Percentiles rank a stretch among this genome's conserved stretches.
phyloP scores from a whole-genome alignment of 2,329 filamentous ascomycete genomes.

The Aurifilum marmelostoma region DNA sequence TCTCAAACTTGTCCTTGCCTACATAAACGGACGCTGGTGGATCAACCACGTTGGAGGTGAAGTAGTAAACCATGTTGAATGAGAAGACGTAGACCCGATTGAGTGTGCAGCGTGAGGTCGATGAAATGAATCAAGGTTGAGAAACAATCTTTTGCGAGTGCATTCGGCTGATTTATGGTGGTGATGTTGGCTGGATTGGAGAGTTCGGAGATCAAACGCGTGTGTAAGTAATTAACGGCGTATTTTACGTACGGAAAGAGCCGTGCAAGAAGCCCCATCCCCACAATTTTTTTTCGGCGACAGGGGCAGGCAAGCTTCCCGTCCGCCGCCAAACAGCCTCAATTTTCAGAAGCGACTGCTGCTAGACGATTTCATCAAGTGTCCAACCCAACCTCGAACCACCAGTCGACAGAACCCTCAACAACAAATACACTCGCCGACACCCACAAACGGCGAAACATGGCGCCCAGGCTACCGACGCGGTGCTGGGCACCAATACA shows the following conservation, averaged over 20 bases:
- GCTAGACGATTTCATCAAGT: neutral
- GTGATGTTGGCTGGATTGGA: neutral
- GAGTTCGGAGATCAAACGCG: neutral
- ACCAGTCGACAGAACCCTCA: constrained; percentile 5
- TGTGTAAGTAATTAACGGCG: neutral
- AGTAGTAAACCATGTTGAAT: constrained; percentile 88
- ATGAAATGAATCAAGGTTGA: neutral
- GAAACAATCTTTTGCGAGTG: neutral
- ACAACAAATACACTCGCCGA: neutral
- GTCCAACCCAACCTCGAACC: neutral
- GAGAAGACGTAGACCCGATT: neutral
- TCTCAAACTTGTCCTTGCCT: constrained; percentile 99
- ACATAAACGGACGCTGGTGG: constrained; percentile 91
- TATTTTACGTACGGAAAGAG: neutral
- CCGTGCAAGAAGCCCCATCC: neutral
- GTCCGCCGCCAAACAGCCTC: constrained; percentile 15
- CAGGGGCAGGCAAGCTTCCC: constrained; percentile 25
- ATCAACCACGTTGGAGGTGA: constrained; percentile 80
- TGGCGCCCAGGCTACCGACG: constrained; percentile 52
- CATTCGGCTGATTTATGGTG: neutral
- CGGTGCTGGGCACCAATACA: constrained; percentile 48
- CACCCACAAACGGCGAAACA: constrained; percentile 35
- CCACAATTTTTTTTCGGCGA: constrained; percentile 21
- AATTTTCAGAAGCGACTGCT: constrained; percentile 20
- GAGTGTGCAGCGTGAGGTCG: too few species aligned